phyloP scores from a whole-genome alignment of 2,329 filamentous ascomycete genomes.

The Albifimbria verrucaria region DNA sequence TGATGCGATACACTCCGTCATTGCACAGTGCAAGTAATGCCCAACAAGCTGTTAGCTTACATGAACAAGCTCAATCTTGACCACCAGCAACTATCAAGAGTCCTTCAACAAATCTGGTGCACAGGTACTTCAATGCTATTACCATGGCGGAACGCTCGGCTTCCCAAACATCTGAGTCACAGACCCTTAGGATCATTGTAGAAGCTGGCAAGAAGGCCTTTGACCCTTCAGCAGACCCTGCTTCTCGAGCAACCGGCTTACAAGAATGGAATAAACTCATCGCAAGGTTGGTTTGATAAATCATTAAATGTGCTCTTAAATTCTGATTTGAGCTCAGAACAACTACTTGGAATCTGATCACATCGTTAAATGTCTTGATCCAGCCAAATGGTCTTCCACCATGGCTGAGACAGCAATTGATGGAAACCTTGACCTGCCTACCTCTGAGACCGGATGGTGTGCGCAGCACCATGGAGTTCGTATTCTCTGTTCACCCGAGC shows the following conservation, averaged over 20 bases:
- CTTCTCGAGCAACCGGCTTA: conserved; percentile 29
- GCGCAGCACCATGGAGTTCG: conserved; percentile 65
- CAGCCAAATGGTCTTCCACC: conserved; percentile 55
- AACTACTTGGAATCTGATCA: conserved; percentile 51
- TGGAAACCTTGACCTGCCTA: conserved; percentile 55
- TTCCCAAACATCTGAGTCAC: background rate
- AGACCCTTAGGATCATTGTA: conserved; percentile 25
- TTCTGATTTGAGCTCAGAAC: conserved; percentile 21
- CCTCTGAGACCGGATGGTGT: conserved; percentile 63
- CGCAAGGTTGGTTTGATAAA: conserved; percentile 37
- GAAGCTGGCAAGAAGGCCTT: conserved; percentile 47
- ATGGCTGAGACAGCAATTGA: conserved; percentile 58
- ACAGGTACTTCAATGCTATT: too few species aligned
- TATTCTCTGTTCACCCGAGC: conserved; percentile 65
- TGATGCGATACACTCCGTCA: conserved; percentile 17
- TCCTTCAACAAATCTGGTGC: background rate
- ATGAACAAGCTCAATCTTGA: background rate
- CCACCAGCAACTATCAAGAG: background rate
- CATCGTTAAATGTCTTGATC: conserved; percentile 59
- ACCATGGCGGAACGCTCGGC: background rate
- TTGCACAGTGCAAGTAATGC: conserved; percentile 7
- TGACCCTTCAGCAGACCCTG: conserved; percentile 35
- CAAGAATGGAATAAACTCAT: conserved; percentile 45
- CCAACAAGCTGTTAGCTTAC: background rate
- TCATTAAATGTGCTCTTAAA: background rate